Conservation (phyloP, 768 basidiomycete genomes). For the Trametes cubensis region DNA sequence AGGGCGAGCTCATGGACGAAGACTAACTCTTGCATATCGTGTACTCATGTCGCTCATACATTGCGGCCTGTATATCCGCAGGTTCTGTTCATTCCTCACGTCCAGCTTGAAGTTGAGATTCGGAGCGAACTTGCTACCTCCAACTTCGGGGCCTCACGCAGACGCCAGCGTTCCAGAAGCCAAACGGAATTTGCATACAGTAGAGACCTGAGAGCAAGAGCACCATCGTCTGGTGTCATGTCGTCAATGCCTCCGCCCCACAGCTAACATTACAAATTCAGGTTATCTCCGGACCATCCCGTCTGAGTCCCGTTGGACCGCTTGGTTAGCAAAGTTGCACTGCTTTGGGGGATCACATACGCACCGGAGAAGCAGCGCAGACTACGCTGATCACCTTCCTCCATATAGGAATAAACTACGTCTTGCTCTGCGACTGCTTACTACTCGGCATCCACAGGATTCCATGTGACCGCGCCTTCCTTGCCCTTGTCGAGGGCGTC, state of each 20-base stretch:
- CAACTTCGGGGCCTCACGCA: no score
- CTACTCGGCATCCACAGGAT: conserved; percentile 42
- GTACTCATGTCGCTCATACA: conserved; percentile 6
- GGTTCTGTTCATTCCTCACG: neutral
- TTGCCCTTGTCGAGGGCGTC: conserved; percentile 49
- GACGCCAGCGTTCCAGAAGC: no score
- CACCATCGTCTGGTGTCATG: no score
- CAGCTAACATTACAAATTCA: no score
- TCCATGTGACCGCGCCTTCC: conserved; percentile 51
- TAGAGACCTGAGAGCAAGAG: no score
- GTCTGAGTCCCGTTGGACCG: neutral
- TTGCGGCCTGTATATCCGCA: no score
- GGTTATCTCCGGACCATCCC: neutral
- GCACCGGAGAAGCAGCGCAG: neutral
- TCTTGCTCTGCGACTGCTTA: neutral
- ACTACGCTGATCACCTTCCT: neutral
- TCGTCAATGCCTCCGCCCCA: no score
- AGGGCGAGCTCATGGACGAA: conserved; percentile 47
- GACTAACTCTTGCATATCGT: conserved; percentile 31
- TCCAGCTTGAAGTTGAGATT: neutral
- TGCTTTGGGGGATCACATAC: no score
- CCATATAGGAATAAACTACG: no score
- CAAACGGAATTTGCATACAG: no score
- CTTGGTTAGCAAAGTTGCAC: neutral
- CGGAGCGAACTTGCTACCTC: neutral